Base-by-base conservation (phyloP, 179 eudicot genomes). In the Patellifolia procumbens region DNA sequence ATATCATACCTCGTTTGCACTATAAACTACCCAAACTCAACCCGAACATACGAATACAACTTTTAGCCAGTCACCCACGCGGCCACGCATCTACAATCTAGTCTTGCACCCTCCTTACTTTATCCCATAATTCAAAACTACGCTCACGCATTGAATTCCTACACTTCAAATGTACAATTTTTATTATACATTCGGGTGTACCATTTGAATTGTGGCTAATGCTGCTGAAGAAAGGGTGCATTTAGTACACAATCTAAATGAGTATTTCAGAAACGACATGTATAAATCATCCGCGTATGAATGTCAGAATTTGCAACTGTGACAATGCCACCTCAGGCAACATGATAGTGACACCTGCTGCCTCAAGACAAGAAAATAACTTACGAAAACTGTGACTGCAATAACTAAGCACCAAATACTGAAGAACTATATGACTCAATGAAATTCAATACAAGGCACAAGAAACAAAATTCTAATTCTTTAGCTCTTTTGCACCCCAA, bases 381-480 rank as follows among this genome's bases (percentile, higher is more conserved):
- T 46, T 70, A 53, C 20, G 68, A 55, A 81, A 43, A 66, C 56
- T 81, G 80, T 77, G 80, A 81, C 45, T 81, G 80, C 80, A 81
- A 81, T 76, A 76, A 81, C 64, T 80, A 75, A 68, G 39, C 68
- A 63, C 42, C 69, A 73, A 76, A 34, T 37, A 28, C 59, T 66
- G 69, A 63, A 65, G 68, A 31, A 58, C 42, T 22, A 64, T 37
- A 12, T 28, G 24, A 22, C 53, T 24, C 2, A 32, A n/a, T 43
- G 26, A 43, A 43, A 74, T 68, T 49, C 28, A 24, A 24, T 72
- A 37, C 42, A 48, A 16, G 22, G 39, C 35, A 61, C 17, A 61
- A 59, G 59, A 53, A 73, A 55, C 75, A 55, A 72, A 72, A 37
- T 10, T 15, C 0, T 10, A 59, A 59, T 26, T 34, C 63, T 59